Base-by-base conservation (phyloP, 2,329 filamentous ascomycete species). In the Coccinonectria pachysandricola region DNA sequence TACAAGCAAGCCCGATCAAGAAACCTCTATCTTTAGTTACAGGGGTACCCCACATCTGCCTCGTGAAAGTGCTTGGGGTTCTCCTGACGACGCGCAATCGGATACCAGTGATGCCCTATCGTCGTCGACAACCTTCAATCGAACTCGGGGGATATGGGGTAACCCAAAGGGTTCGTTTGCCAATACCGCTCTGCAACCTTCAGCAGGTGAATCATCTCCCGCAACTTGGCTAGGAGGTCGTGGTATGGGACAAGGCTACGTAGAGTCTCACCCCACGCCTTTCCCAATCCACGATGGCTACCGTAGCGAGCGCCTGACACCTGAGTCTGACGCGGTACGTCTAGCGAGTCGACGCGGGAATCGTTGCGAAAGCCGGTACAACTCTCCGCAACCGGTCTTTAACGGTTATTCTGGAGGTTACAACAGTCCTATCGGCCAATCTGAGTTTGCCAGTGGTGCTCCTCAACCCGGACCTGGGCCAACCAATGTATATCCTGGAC, bases 41-140 rank as follows among this genome's bases (percentile, higher is more conserved):
- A 43, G 46, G 9, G 30, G 30, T 24, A 30, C 45, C 15, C 26
- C 37, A 6, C 33, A 39, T 6, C 17, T 28, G 21, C 35, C 47
- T 14, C 54, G 54, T 11, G 67, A 67, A 23, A 62, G 50, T 35
- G 54, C 57, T 19, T 79, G 75, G 75, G 45, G 59, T 7, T 48
- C 52, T 8, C 55, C 55, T 21, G 72, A 77, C 12, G 73, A 77
- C 45, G 50, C 56, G 39, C 62, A 63, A 27, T 71, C 71, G 8
- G 71, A 77, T 31, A 62, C 62, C 17, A 68, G 65, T 43, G 73
- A 78, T 38, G 50, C 62, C 17, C 38, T 70, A 26, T 65, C 70
- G 10, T 46, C 59, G 12, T 61, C 60, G 19, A n/a, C n/a, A n/a
- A 60, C 61, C 4, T 70, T 71, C 48, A 66, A 60, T 31, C 66